phyloP scores from a whole-genome alignment of 306 rosid genomes.

The Medicago truncatula region DNA sequence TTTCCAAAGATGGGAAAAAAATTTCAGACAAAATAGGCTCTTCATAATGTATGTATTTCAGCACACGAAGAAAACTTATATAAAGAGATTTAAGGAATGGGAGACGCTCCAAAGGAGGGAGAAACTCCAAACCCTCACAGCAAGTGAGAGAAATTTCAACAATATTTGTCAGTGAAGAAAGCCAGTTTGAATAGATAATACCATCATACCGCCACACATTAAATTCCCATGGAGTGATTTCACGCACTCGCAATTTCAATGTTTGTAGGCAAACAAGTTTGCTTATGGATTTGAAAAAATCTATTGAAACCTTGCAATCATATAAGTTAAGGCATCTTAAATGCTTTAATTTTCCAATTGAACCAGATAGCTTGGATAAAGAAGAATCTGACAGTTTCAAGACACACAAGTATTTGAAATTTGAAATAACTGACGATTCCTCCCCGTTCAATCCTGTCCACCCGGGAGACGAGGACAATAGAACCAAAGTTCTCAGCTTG shows the following conservation, averaged over 20 bases:
- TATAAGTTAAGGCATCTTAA: neutral
- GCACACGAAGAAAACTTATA: neutral
- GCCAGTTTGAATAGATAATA: neutral
- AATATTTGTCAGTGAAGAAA: neutral
- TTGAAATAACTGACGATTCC: neutral
- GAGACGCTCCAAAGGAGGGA: neutral
- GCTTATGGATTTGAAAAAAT: conserved; percentile 1
- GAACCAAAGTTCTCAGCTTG: neutral
- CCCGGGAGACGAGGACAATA: neutral
- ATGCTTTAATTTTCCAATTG: conserved; percentile 15
- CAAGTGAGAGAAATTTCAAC: neutral
- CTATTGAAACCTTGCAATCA: neutral
- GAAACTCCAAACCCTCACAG: neutral
- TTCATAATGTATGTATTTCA: neutral
- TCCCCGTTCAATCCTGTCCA: neutral
- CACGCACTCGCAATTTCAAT: neutral
- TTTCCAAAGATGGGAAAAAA: conserved; percentile 36
- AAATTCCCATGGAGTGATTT: neutral
- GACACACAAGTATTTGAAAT: conserved; percentile 2
- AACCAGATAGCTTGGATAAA: neutral
- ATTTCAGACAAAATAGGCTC: neutral
- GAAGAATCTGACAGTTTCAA: neutral
- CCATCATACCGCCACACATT: neutral
- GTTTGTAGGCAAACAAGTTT: neutral
- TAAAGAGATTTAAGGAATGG: neutral